Base-by-base conservation (phyloP, 2,329 filamentous ascomycete species). In the Aspergillus sergii region DNA sequence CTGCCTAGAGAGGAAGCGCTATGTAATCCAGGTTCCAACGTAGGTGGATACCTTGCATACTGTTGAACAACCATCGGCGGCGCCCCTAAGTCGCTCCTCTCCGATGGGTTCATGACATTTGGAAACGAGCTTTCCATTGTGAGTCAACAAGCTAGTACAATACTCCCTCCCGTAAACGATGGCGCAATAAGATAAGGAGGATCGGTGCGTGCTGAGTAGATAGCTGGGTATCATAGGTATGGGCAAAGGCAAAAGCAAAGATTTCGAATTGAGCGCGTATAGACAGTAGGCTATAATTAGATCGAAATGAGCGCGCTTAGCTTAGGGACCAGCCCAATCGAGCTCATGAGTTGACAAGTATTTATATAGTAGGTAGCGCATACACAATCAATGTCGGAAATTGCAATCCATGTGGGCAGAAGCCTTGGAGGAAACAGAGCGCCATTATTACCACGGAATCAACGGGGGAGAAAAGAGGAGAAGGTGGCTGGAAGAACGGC, bases 1-100 rank as follows among this genome's bases (percentile, higher is more conserved):
- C 75, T 78, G 23, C 73, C 73, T 21, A 75, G 64, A 0, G 78
- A 77, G n/a, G 77, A 78, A 57, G 71, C 73, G 67, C 75, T 78
- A 61, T 72, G 77, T 43, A 79, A 59, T 7, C 76, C 69, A 10
- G 74, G 71, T 48, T 79, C 76, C 60, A 78, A 65, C 2, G 70
- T 66, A 19, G 76, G 46, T 34, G 77, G 72, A 66, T 78, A 79
- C 61, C 75, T 72, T 19, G 77, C 76, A 71, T 78, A 79, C 61
- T 79, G 77, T 62, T 78, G 77, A 61, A 78, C 69, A 36, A 78
- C 73, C 63, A 76, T 71, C 36, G 72, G 73, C 48, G 68, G 64
- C 21, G 63, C 64, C 58, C 65, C 66, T 53, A 74, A 62, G 30
- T 75, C 74, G 39, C 63, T 66, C 19, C 69, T 67, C 28, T 70